Evolutionary conservation across 176 grass and related monocot genomes (phyloP).

Genomic region (Musa schizocarpa): DNA sequence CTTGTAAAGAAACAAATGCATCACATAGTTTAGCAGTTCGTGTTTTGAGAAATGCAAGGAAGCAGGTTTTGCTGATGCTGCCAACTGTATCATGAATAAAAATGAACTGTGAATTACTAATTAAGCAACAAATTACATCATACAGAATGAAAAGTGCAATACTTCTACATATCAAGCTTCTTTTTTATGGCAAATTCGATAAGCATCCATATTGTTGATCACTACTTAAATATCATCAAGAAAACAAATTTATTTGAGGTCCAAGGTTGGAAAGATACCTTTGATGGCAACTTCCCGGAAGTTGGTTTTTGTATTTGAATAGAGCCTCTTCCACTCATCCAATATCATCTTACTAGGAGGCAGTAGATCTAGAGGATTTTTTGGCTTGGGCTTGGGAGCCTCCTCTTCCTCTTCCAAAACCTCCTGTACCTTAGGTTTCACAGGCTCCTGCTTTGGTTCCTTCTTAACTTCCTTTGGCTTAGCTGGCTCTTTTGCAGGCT

Average conservation of each 20-base stretch:
- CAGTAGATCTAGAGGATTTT: constrained; percentile 78
- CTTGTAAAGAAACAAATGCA: no score
- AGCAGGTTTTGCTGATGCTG: no score
- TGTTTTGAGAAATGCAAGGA: no score
- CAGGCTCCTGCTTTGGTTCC: constrained; percentile 40
- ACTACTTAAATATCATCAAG: neutral
- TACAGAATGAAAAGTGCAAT: no score
- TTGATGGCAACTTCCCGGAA: constrained; percentile 83
- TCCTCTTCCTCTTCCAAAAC: constrained; percentile 51
- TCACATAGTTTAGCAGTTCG: no score
- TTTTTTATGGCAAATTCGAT: neutral
- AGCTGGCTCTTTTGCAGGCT: constrained; percentile 48
- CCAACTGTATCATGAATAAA: no score
- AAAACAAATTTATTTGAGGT: no score
- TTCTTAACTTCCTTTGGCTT: constrained; percentile 64
- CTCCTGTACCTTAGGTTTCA: constrained; percentile 41
- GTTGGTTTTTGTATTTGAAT: constrained; percentile 87
- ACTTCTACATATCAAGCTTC: neutral
- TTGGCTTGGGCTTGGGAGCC: constrained; percentile 67
- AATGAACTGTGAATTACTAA: no score
- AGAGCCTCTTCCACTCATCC: constrained; percentile 87
- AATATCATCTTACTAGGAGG: constrained; percentile 86
- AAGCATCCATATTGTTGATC: neutral
- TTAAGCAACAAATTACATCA: no score
- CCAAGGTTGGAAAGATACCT: constrained; percentile 26